These are phyloP conservation scores for Microdochium nivale DNA, from an alignment of 2,329 filamentous ascomycete species.

Conservation along the genomic window DNA sequence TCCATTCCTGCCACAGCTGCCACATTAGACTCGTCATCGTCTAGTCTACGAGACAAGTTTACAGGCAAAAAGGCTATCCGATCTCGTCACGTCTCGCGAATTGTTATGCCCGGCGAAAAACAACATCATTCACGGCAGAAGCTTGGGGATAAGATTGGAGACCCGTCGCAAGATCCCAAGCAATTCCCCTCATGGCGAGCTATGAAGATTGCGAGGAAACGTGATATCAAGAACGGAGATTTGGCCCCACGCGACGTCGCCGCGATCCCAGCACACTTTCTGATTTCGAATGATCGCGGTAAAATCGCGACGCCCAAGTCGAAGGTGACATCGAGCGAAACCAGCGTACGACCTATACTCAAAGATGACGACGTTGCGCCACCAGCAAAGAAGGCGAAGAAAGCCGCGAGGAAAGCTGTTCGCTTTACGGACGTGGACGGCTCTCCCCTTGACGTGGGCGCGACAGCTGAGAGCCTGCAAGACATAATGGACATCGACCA, in stretches of 20 bases:
- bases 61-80: background rate
- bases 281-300: conserved; percentile 13
- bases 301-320: conserved; percentile 1
- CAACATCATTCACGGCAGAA: conserved; percentile 22
- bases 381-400: conserved; percentile 19
- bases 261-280: conserved; percentile 18
- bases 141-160: conserved; percentile 28
- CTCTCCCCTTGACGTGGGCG: conserved; percentile 1
- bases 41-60: background rate
- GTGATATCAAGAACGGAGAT: conserved; percentile 34
- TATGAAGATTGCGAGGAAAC: conserved; percentile 30
- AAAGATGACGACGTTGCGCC: background rate
- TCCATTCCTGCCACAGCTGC: background rate
- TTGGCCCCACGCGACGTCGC: conserved; percentile 25
- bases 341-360: background rate
- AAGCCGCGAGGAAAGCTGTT: conserved; percentile 28
- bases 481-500: conserved; percentile 14
- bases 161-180: conserved; percentile 31
- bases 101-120: conserved; percentile 35
- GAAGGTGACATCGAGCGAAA: background rate
- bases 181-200: conserved; percentile 28
- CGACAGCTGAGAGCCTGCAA: conserved; percentile 7
- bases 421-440: conserved; percentile 21
- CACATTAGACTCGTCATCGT: background rate
- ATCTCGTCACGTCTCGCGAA: conserved; percentile 22